A percentile compares a stretch with the other conserved stretches of the same genome.
Conservation (phyloP, 768 basidiomycete species). For the Psilocybe tampanensis region DNA sequence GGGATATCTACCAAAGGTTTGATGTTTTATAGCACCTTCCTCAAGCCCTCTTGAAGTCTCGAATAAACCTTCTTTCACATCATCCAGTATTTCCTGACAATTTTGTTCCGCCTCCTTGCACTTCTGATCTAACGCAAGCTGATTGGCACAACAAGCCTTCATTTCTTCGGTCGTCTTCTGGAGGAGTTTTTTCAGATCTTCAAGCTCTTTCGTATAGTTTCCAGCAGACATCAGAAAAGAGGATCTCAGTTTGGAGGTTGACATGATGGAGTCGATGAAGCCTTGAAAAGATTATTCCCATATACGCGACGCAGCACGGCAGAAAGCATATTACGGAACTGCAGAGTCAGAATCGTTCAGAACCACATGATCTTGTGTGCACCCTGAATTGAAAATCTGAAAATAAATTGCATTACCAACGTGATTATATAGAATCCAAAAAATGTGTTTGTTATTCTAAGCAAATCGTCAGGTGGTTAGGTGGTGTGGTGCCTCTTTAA, state of each 20-base stretch:
- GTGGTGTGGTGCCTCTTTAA: no score
- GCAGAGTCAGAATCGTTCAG: no score
- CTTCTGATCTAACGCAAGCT: not conserved
- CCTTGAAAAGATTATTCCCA: not conserved
- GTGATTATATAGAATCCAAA: no score
- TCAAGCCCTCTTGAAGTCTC: not conserved
- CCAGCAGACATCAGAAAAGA: not conserved
- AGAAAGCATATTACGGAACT: no score
- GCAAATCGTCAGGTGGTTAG: no score
- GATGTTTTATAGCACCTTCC: not conserved
- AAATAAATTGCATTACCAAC: no score
- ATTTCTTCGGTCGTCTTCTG: constrained; percentile 8
- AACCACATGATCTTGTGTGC: no score
- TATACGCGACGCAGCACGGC: not conserved
- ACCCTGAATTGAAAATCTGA: no score
- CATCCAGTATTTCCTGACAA: not conserved
- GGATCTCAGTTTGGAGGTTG: not conserved
- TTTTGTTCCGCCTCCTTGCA: not conserved
- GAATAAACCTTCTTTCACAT: not conserved
- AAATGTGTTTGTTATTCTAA: no score
- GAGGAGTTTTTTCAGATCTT: constrained; percentile 9
- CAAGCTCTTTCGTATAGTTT: constrained; percentile 2
- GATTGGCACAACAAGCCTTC: not conserved
- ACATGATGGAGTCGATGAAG: not conserved
- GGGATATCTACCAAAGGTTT: not conserved